A percentile compares a stretch with the other conserved stretches of the same genome.
These are phyloP conservation scores for Xerocomus potaroensis DNA, from an alignment of 768 basidiomycete genomes.

Conservation along the genomic window DNA sequence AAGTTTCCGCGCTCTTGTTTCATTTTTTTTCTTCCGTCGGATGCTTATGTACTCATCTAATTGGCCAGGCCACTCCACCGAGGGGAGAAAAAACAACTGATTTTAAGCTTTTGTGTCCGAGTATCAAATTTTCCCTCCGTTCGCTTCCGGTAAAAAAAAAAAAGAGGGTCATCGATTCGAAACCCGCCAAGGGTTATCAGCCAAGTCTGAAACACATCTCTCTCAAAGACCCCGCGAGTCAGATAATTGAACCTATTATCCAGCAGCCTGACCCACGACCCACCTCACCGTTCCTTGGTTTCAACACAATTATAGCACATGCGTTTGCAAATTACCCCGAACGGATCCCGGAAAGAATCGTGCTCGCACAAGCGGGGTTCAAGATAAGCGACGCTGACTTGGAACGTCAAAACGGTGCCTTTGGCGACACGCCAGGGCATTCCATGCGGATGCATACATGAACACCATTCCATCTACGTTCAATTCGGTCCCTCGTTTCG, in stretches of 20 bases:
- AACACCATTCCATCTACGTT: neutral
- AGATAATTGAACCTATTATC: conserved; percentile 6
- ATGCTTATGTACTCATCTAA: conserved; percentile 13
- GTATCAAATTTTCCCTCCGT: conserved; percentile 9
- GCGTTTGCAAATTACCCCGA: conserved; percentile 20
- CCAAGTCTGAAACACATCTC: conserved; percentile 15
- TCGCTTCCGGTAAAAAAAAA: conserved; percentile 22
- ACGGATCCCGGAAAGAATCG: neutral
- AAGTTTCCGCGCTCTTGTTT: conserved; percentile 5
- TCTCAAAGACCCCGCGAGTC: neutral
- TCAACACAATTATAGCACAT: neutral
- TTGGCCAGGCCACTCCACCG: no score
- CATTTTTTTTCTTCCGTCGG: conserved; percentile 10
- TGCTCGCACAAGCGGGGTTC: neutral
- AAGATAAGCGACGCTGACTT: conserved; percentile 7
- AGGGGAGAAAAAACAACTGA: no score
- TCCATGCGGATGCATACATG: conserved; percentile 1
- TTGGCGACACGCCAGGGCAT: conserved; percentile 1
- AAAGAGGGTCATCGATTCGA: conserved; percentile 11
- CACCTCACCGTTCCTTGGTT: conserved; percentile 10
- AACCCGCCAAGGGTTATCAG: conserved; percentile 10
- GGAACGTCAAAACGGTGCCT: neutral
- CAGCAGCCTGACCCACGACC: no score
- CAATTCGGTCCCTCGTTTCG: conserved; percentile 6
- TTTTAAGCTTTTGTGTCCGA: no score